Evolutionary conservation across 768 basidiomycete genomes (phyloP), one percentile per base, ranked within the genome.

Genomic region (Strobilomyces dryophilus): DNA sequence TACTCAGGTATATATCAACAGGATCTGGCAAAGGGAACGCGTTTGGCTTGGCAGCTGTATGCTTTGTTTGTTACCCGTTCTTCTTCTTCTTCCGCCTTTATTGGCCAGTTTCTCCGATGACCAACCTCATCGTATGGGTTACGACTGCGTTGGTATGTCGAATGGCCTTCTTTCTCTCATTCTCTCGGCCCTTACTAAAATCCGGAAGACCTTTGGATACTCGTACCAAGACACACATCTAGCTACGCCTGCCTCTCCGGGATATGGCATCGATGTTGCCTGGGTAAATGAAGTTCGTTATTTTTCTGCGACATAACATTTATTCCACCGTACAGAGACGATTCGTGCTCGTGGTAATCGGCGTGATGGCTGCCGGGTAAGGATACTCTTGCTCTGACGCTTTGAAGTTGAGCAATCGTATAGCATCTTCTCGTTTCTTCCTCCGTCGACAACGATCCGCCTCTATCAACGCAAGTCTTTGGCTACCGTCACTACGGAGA

Each of bases 321-420:
- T 2, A 57, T 37, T 1, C 11, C 26, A 0, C 45, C 34, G 9
- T 32, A 15, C 58, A 87, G 86, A 74, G 74, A 45, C 82, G 88
- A 1, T 87, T 89, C 51, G 72, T 87, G 3, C 75, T 88, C 8
- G 91, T 93, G 1, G 72, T 79, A 2, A 74, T 74, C 9, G 92
- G 92, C 0, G 89, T 93, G 17, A 71, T 79, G 5, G 85, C 85
- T 14, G 92, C 92, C 3, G 91, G 88, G 89, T 86, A 67, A 57
- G 79, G 67, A 10, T 39, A 35, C 4, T 3, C 3, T 15, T 43
- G 0, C 4, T 1, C 11, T 17, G n/a, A 45, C 1, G 4, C 11
- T 40, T 47, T 14, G 34, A 10, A 55, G 41, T 15, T 65, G 26
- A 60, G 32, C 11, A 1, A 11, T 52, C 29, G 51, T 29, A 1